These are phyloP conservation scores for Tritrichomonas foetus DNA, from an alignment of 208 protist species.

Conservation along the genomic window DNA sequence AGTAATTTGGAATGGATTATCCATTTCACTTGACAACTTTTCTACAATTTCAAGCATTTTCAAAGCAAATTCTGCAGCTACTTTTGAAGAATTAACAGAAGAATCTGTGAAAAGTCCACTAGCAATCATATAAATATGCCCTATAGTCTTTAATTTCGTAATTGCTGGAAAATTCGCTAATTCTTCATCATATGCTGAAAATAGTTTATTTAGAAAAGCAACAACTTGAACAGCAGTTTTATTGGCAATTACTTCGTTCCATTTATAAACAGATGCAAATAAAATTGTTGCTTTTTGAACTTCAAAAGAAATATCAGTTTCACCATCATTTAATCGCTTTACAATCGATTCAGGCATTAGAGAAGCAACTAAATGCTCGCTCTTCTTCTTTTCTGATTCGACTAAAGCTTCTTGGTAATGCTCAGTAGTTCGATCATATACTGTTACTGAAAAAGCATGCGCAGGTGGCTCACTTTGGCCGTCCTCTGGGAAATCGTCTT, in stretches of 20 bases:
- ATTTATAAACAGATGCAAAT: background rate
- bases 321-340: background rate
- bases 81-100: background rate
- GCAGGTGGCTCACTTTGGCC: background rate
- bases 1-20: background rate
- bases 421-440: background rate
- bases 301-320: background rate
- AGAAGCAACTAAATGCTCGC: background rate
- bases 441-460: background rate
- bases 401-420: background rate
- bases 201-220: background rate
- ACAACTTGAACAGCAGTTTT: background rate
- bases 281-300: background rate
- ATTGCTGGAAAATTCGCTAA: background rate
- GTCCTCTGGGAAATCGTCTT: background rate
- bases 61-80: background rate
- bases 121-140: background rate
- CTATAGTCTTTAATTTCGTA: background rate
- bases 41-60: background rate
- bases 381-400: background rate
- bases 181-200: background rate
- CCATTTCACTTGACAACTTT: background rate
- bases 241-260: background rate
- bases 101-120: background rate
- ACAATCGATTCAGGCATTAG: background rate